A percentile compares a stretch with the other conserved stretches of the same genome.
Conservation (phyloP, 768 basidiomycete genomes). For the Boletus fagicola region DNA sequence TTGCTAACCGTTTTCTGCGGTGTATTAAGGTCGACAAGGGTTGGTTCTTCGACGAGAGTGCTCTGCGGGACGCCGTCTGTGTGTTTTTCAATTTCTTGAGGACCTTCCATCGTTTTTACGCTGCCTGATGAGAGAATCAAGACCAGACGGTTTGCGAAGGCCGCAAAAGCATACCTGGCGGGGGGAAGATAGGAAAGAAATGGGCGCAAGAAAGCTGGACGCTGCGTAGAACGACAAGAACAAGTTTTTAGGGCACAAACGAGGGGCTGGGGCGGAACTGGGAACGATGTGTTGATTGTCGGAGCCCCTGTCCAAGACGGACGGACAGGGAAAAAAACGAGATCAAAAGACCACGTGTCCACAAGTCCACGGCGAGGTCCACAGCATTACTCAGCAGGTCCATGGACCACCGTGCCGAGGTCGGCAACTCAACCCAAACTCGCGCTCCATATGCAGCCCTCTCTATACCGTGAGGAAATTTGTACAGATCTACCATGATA, state of each 20-base stretch:
- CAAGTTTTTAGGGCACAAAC: constrained; percentile 16
- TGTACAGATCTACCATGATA: constrained; percentile 23
- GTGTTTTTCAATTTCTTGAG: constrained; percentile 24
- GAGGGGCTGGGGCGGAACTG: constrained; percentile 14
- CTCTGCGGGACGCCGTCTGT: constrained; percentile 8
- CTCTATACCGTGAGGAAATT: not conserved
- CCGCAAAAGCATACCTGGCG: constrained; percentile 13
- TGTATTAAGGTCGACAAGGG: constrained; percentile 26
- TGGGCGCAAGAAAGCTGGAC: not conserved
- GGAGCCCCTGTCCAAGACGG: constrained; percentile 37
- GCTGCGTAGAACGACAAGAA: constrained; percentile 9
- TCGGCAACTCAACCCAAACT: constrained; percentile 2
- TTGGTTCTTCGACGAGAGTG: constrained; percentile 18
- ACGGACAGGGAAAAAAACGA: constrained; percentile 37
- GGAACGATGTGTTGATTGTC: constrained; percentile 35
- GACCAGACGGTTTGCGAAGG: not conserved
- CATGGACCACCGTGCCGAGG: constrained; percentile 23
- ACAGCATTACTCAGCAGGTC: constrained; percentile 22
- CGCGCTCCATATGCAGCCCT: not conserved
- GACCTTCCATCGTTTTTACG: constrained; percentile 33
- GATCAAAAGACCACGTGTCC: constrained; percentile 34
- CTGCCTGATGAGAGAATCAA: constrained; percentile 32
- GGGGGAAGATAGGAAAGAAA: not conserved
- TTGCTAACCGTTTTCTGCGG: constrained; percentile 31
- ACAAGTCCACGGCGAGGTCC: constrained; percentile 22